phyloP scores from a whole-genome alignment of 2,329 filamentous ascomycete genomes.

The Anthostomella pinea region DNA sequence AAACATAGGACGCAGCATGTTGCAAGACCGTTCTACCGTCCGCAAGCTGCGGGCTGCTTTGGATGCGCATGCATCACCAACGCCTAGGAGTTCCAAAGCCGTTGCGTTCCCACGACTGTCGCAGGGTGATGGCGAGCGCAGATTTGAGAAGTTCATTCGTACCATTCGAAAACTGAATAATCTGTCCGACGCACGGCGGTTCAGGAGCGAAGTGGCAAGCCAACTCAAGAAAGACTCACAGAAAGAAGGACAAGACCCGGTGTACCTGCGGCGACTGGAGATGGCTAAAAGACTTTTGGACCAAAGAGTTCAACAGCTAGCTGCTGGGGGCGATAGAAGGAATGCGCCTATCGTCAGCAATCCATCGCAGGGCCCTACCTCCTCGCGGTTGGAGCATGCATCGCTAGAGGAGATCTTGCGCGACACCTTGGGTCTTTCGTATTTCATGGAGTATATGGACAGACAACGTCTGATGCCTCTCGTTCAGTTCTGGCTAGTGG shows the following conservation, averaged over 20 bases:
- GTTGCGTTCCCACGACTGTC: conserved; percentile 74
- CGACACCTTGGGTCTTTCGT: conserved; percentile 86
- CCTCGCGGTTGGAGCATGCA: conserved; percentile 70
- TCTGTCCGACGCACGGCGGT: conserved; percentile 85
- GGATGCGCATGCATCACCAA: conserved; percentile 89
- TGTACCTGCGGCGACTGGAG: conserved; percentile 85
- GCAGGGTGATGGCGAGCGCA: conserved; percentile 81
- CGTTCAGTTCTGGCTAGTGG: conserved; percentile 97
- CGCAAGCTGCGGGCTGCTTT: conserved; percentile 86
- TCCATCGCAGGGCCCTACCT: conserved; percentile 31
- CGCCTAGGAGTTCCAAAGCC: conserved; percentile 62
- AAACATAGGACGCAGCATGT: conserved; percentile 76
- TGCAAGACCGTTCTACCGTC: conserved; percentile 95
- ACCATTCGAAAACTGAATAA: conserved; percentile 86
- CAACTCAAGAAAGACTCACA: conserved; percentile 84
- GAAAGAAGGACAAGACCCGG: conserved; percentile 74
- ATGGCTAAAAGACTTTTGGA: conserved; percentile 89
- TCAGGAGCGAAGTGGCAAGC: conserved; percentile 87
- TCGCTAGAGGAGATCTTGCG: conserved; percentile 83
- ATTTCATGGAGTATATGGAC: conserved; percentile 99
- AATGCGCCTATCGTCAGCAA: conserved; percentile 29
- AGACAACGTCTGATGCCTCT: conserved; percentile 80
- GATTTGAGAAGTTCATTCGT: conserved; percentile 91
- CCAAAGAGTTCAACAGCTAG: conserved; percentile 80
- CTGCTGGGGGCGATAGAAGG: conserved; percentile 59